These are phyloP conservation scores for Lodderomyces jiufengensis DNA, from an alignment of 1,139 yeast species.

Conservation along the genomic window DNA sequence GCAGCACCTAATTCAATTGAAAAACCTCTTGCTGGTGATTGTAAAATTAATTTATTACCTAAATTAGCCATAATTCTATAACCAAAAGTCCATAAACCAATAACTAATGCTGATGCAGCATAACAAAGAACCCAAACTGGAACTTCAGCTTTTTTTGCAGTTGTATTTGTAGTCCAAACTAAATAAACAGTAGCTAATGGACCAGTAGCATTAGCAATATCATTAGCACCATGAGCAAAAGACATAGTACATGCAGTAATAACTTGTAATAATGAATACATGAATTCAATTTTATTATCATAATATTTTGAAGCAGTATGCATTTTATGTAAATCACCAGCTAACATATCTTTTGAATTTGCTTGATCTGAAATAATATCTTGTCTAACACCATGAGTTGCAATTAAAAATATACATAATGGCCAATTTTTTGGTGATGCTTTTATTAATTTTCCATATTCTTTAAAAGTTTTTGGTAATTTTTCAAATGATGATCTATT, in stretches of 20 bases:
- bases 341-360: conserved; percentile 25
- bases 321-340: conserved; percentile 45
- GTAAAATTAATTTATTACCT: conserved; percentile 73
- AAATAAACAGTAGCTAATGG: conserved; percentile 66
- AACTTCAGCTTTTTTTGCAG: conserved; percentile 50
- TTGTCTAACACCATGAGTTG: conserved; percentile 60
- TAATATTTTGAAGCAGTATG: conserved; percentile 61
- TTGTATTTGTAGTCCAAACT: conserved; percentile 55
- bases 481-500: conserved; percentile 1
- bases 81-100: conserved; percentile 74
- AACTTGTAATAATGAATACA: conserved; percentile 68
- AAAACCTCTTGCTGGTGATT: conserved; percentile 81
- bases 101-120: conserved; percentile 63
- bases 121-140: conserved; percentile 72
- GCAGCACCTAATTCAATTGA: conserved; percentile 80
- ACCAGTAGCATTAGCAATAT: conserved; percentile 76
- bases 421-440: conserved; percentile 56
- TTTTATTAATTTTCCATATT: conserved; percentile 40
- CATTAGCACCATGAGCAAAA: conserved; percentile 81
- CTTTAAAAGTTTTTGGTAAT: conserved; percentile 29
- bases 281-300: conserved; percentile 68
- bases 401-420: conserved; percentile 41
- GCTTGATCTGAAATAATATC: conserved; percentile 58
- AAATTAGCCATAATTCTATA: conserved; percentile 67
- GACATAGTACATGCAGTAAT: conserved; percentile 79